Evolutionary conservation across 1,139 yeast species (phyloP), one percentile per base, ranked within the genome.

Genomic region (Candida buenavistaensis): DNA sequence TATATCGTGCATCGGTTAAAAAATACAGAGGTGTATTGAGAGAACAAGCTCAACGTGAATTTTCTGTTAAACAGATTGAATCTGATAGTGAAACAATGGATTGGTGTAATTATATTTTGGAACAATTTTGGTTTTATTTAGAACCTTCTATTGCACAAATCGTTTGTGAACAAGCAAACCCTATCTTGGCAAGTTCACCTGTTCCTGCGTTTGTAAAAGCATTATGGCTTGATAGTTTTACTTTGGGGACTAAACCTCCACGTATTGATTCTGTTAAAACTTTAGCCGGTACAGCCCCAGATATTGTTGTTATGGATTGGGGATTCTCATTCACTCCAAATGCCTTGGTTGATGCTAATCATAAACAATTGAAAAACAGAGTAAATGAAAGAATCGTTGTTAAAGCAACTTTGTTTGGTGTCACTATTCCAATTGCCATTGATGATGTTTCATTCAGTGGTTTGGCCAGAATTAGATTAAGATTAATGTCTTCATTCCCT

Each of bases 261-360:
- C 77, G 98, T 58, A 72, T 92, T 41, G 97, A 92, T 53, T 73
- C 74, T 43, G 97, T 90, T 16, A 86, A 92, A 54, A 87, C 97
- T 2, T 76, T 89, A 50, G 84, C 82, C 32, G 88, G 92, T 41
- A 90, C 97, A 14, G 82, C 80, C 20, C 86, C 85, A 43, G 97
- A 90, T 54, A 82, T 92, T 39, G 95, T 90, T 11, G 96, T 92
- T 33, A 89, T 94, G 96, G 95, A 92, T 67, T 92, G 96, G 96
- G 81, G 82, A 35, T 68, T 84, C 37, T 81, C 96, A 1, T 87
- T 89, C 62, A 84, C 88, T 26, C 98, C 98, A n/a, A 87, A 87
- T 58, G 87, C 89, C 33, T 62, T 78, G 36, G 82, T 83, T 32
- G 98, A 92, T 59, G 67, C 88, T 48, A 87, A 87, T 40, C 77